Evolutionary conservation across 2,329 filamentous ascomycete species (phyloP).

Genomic region (Arthrobotrys musiformis): DNA sequence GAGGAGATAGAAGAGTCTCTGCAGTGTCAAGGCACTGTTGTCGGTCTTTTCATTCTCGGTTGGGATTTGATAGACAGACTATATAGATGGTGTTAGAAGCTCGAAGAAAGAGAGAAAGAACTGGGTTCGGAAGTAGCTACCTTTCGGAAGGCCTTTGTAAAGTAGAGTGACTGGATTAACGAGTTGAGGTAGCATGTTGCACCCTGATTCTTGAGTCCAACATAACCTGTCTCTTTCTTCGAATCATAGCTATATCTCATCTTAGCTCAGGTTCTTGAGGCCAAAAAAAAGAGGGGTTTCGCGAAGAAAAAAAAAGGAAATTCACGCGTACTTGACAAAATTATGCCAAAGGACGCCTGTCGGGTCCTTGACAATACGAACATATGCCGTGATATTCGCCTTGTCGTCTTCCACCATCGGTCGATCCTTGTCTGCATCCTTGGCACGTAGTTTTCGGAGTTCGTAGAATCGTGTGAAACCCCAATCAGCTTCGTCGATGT

Average conservation of each 20-base stretch:
- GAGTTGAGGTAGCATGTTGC: constrained; percentile 91
- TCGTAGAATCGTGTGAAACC: constrained; percentile 98
- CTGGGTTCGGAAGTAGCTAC: constrained; percentile 64
- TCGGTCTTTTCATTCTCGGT: constrained; percentile 83
- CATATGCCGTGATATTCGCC: constrained; percentile 83
- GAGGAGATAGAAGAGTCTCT: constrained; percentile 92
- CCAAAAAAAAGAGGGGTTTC: constrained; percentile 56
- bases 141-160: constrained; percentile 93
- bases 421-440: constrained; percentile 71
- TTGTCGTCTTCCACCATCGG: constrained; percentile 81
- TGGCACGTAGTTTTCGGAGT: constrained; percentile 82
- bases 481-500: constrained; percentile 96
- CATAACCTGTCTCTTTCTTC: constrained; percentile 98
- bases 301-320: constrained; percentile 59
- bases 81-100: constrained; percentile 21
- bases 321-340: constrained; percentile 74
- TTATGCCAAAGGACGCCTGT: constrained; percentile 92
- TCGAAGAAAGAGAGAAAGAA: background rate
- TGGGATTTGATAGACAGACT: constrained; percentile 97
- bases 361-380: constrained; percentile 84
- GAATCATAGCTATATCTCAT: constrained; percentile 77
- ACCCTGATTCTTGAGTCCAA: constrained; percentile 95
- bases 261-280: background rate
- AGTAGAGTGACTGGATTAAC: constrained; percentile 83
- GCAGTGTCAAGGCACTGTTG: constrained; percentile 93